phyloP scores from a whole-genome alignment of 805 yeast genomes.

The Candida ponderosae region DNA sequence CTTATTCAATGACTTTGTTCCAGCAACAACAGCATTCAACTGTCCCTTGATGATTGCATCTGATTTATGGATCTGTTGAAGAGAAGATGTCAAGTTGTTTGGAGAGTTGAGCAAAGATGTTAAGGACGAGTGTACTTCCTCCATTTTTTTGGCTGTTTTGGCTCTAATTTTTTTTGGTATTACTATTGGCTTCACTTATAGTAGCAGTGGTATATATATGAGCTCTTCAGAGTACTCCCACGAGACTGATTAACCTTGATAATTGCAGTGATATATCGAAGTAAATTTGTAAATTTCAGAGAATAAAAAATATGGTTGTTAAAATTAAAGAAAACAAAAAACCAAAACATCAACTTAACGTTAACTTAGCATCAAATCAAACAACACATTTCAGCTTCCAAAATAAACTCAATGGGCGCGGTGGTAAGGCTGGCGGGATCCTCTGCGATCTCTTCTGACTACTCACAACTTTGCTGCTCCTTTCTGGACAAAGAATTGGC shows the following conservation, averaged over 20 bases:
- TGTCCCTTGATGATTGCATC: constrained; percentile 16
- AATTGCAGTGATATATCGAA: too few species aligned
- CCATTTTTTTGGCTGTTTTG: neutral
- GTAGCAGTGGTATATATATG: too few species aligned
- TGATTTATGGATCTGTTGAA: constrained; percentile 13
- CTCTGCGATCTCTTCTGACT: neutral
- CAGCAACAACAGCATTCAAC: constrained; percentile 3
- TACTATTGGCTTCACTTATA: neutral
- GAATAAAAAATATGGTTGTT: too few species aligned
- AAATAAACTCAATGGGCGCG: neutral
- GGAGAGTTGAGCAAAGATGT: neutral
- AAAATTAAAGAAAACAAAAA: too few species aligned
- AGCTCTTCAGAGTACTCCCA: too few species aligned
- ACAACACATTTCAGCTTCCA: too few species aligned
- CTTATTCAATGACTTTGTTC: neutral
- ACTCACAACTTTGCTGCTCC: neutral
- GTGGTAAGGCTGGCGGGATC: neutral
- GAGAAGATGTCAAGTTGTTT: neutral
- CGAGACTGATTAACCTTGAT: too few species aligned
- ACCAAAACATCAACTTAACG: neutral
- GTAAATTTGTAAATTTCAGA: too few species aligned
- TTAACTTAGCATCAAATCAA: neutral
- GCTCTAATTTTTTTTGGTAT: neutral
- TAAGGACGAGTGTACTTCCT: neutral
- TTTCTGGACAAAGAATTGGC: neutral